These are phyloP conservation scores for Monosporascus sp. DNA, from an alignment of 2,329 filamentous ascomycete genomes.

Conservation along the genomic window DNA sequence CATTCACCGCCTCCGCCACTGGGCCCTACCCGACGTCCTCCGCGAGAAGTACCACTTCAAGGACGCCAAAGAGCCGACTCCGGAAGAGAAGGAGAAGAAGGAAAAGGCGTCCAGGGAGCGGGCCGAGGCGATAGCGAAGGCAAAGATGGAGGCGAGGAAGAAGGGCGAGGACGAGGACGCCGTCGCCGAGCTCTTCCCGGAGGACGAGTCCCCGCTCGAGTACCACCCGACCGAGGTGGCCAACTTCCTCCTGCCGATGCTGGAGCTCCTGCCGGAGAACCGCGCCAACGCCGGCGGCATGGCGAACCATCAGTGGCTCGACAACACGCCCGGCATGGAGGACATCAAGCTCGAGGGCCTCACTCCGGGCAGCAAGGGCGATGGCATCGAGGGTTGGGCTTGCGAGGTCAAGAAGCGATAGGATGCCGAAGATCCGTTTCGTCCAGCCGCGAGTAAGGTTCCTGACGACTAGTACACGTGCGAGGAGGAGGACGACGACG, in stretches of 20 bases:
- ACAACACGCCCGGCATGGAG: constrained; percentile 86
- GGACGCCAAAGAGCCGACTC: constrained; percentile 68
- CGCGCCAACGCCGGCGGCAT: constrained; percentile 94
- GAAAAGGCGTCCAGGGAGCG: constrained; percentile 23
- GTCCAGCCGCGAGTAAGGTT: not conserved
- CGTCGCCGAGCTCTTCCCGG: constrained; percentile 23
- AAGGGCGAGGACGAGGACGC: constrained; percentile 26
- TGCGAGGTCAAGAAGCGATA: constrained; percentile 80
- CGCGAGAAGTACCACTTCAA: constrained; percentile 96
- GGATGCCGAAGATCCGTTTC: constrained; percentile 5
- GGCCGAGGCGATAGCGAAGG: constrained; percentile 65
- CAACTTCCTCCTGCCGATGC: constrained; percentile 83
- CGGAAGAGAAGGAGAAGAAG: constrained; percentile 26
- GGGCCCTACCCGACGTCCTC: constrained; percentile 88
- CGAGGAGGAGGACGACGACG: too few species aligned
- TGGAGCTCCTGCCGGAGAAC: constrained; percentile 82
- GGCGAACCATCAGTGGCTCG: constrained; percentile 77
- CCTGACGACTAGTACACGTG: too few species aligned
- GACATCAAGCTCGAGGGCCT: constrained; percentile 67
- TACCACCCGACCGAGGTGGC: constrained; percentile 48
- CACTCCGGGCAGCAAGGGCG: constrained; percentile 74
- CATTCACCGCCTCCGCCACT: constrained; percentile 92
- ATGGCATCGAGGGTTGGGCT: constrained; percentile 92
- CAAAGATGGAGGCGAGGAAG: constrained; percentile 28
- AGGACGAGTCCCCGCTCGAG: constrained; percentile 22